Evolutionary conservation across 208 protist genomes (phyloP).

Genomic region (Leptomonas seymouri): DNA sequence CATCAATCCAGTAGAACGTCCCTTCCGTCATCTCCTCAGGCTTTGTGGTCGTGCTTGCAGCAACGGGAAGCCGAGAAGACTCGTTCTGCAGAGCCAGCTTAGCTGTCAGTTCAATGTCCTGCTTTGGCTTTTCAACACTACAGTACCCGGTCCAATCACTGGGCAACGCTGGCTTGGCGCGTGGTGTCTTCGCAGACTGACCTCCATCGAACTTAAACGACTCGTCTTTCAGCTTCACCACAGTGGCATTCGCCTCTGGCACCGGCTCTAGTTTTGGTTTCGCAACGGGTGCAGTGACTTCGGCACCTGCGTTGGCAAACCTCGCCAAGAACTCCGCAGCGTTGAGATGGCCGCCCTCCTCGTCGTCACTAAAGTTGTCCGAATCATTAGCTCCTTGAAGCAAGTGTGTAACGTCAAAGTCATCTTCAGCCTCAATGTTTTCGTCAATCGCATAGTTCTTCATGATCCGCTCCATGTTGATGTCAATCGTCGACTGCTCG

Average conservation of each 20-base stretch:
- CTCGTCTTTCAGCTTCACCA: constrained; percentile 40
- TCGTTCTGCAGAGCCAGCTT: constrained; percentile 24
- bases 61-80: neutral
- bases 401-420: constrained; percentile 56
- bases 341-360: constrained; percentile 38
- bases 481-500: constrained; percentile 51
- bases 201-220: constrained; percentile 25
- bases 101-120: constrained; percentile 27
- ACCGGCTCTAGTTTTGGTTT: constrained; percentile 14
- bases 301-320: constrained; percentile 28
- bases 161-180: neutral
- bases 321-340: constrained; percentile 35
- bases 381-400: constrained; percentile 38
- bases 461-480: constrained; percentile 72
- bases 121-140: constrained; percentile 36
- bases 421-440: constrained; percentile 38
- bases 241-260: constrained; percentile 12
- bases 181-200: constrained; percentile 3
- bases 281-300: neutral
- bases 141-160: constrained; percentile 32
- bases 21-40: constrained; percentile 26
- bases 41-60: constrained; percentile 7
- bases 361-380: constrained; percentile 40
- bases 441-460: constrained; percentile 50
- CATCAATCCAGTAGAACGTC: constrained; percentile 90